Percentiles rank a stretch among this genome's conserved stretches.
phyloP scores from a whole-genome alignment of 257 asterid species.

The Nicotiana attenuata region DNA sequence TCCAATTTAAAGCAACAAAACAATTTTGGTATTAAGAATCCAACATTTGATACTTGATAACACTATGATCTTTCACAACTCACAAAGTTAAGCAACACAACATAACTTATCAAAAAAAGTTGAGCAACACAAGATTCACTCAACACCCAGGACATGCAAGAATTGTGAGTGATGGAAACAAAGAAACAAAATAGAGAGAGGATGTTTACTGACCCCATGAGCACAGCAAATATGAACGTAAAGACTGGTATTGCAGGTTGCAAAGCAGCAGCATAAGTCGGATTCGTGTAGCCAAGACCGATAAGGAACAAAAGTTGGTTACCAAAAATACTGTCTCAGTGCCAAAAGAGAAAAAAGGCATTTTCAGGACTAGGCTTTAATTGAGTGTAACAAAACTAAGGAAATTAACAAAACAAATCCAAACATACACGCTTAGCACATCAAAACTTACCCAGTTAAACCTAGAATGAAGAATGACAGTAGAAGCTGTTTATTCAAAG shows the following conservation, averaged over 20 bases:
- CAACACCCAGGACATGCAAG: background rate
- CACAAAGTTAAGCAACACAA: conserved; percentile 2
- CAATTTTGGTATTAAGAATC: background rate
- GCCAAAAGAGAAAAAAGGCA: background rate
- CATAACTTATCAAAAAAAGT: too few species aligned
- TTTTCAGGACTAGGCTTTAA: background rate
- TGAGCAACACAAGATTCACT: background rate
- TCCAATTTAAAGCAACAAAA: background rate
- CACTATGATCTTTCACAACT: background rate
- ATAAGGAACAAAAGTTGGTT: conserved; percentile 91
- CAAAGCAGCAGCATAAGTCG: conserved; percentile 91
- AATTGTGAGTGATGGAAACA: conserved; percentile 5
- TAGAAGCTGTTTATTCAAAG: conserved; percentile 54
- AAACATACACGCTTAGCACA: background rate
- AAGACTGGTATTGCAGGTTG: conserved; percentile 98
- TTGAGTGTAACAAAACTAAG: background rate
- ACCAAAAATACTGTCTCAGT: conserved; percentile 67
- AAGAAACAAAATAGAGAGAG: conserved; percentile 8
- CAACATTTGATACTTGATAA: background rate
- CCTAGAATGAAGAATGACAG: conserved; percentile 88
- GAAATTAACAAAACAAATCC: conserved; percentile 10
- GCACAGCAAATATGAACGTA: conserved; percentile 76
- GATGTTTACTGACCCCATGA: conserved; percentile 71
- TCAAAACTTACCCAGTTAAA: conserved; percentile 71
- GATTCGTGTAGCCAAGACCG: conserved; percentile 97